phyloP scores from a whole-genome alignment of 2,329 filamentous ascomycete species.

The Penicillium olsonii region DNA sequence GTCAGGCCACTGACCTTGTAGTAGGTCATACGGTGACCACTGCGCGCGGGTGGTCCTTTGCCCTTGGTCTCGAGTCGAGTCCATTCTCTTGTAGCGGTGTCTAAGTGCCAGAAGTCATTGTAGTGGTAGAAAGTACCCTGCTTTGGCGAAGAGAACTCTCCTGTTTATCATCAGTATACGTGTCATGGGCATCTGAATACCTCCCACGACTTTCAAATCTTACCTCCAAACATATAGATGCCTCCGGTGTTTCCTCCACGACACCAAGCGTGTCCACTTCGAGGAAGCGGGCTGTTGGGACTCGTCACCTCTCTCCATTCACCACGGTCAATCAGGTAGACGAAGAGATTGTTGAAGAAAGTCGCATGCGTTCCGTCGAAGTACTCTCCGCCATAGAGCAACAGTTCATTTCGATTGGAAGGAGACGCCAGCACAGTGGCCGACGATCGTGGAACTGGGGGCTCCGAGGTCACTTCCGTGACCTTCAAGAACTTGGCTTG shows the following conservation, averaged over 20 bases:
- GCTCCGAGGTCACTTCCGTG: conserved; percentile 72
- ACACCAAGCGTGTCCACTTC: conserved; percentile 94
- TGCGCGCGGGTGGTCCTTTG: conserved; percentile 78
- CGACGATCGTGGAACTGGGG: conserved; percentile 77
- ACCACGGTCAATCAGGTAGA: conserved; percentile 77
- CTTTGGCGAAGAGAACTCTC: conserved; percentile 94
- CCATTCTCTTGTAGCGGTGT: conserved; percentile 85
- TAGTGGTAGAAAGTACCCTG: conserved; percentile 99
- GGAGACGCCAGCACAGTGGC: conserved; percentile 83
- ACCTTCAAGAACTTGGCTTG: conserved; percentile 94
- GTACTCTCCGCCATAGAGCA: conserved; percentile 93
- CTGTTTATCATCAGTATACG: conserved; percentile 24
- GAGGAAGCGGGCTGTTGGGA: conserved; percentile 85
- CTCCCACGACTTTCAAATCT: conserved; percentile 6
- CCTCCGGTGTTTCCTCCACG: conserved; percentile 80
- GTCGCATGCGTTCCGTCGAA: conserved; percentile 85
- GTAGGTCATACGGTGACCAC: conserved; percentile 93
- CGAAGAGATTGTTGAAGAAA: conserved; percentile 68
- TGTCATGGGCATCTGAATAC: background rate
- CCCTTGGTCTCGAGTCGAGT: conserved; percentile 75
- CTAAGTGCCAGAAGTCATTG: conserved; percentile 95
- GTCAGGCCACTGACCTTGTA: conserved; percentile 62
- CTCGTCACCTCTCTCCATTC: conserved; percentile 90
- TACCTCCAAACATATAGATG: conserved; percentile 84
- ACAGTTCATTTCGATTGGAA: conserved; percentile 79